Evolutionary conservation across 768 basidiomycete species (phyloP).

Genomic region (Favolaschia claudopus): DNA sequence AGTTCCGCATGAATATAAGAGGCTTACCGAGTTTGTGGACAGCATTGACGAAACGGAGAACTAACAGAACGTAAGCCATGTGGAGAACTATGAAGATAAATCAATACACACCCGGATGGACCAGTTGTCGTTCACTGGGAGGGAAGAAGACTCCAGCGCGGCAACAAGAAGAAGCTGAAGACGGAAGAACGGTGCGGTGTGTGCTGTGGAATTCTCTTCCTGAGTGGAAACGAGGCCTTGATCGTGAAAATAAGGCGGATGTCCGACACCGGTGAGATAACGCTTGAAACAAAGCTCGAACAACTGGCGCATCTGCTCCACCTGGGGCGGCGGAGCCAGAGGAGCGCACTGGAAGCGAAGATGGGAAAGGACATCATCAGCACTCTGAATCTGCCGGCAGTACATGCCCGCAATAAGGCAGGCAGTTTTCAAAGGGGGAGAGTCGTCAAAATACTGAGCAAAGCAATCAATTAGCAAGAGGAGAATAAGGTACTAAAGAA

Average conservation of each 20-base stretch:
- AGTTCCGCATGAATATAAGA: background rate
- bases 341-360: background rate
- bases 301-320: background rate
- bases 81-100: background rate
- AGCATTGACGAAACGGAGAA: background rate
- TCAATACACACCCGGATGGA: background rate
- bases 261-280: background rate
- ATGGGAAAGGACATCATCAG: background rate
- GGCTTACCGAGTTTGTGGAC: background rate
- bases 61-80: background rate
- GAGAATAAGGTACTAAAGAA: no score
- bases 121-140: slow-evolving; percentile 1
- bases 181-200: background rate
- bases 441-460: background rate
- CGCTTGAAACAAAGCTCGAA: slow-evolving; percentile 9
- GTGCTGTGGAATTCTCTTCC: background rate
- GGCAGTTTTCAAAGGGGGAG: background rate
- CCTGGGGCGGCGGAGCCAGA: background rate
- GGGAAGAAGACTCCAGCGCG: background rate
- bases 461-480: no score
- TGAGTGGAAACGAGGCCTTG: background rate
- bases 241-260: background rate
- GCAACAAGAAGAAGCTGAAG: background rate
- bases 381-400: background rate
- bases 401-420: slow-evolving; percentile 6